Base-by-base conservation (phyloP, 1,139 yeast species). In the Blastobotrys illinoisensis region DNA sequence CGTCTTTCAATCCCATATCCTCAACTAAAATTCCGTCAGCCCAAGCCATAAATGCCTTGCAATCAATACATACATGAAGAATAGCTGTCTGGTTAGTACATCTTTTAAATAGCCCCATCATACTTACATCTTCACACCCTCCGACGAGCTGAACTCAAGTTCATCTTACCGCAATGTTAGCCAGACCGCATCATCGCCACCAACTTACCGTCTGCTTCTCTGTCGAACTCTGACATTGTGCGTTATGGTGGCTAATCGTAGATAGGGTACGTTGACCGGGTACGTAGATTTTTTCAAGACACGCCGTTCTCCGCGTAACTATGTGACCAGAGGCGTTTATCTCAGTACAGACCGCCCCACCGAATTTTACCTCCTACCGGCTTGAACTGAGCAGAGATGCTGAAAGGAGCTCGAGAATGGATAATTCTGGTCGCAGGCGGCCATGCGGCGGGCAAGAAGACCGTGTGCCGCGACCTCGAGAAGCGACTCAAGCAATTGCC, bases 1-100 rank as follows among this genome's bases (percentile, higher is more conserved):
- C 81, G 2, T 87, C 88, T 51, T 87, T 85, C 55, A 89, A 73
- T 47, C 77, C 74, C 96, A 89, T 88, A 54, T 84, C 82, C 68
- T 89, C 97, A 66, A 89, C 88, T 1, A 86, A 78, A 14, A n/a
- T n/a, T n/a, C 85, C 23, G 14, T 21, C 36, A 26, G n/a, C 26
- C 13, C 13, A 24, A 3, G n/a, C 9, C 16, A 44, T 4, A 48
- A 14, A 20, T 28, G 18, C 24, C 16, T 44, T 24, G 23, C n/a
- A 5, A 18, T 44, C 47, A n/a, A 21, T 18, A 59, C 61, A 26
- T 54, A 60, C 61, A 60, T 32, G 61, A 54, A 32, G 44, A 48
- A 51, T 44, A 60, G 56, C 24, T 9, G 28, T 24, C 23, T 24
- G 44, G 43, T 43, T 49, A 44, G 44, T 36, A 18, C 7, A 2